These are phyloP conservation scores for Porcisia deanei DNA, from an alignment of 208 protist species.

Conservation along the genomic window DNA sequence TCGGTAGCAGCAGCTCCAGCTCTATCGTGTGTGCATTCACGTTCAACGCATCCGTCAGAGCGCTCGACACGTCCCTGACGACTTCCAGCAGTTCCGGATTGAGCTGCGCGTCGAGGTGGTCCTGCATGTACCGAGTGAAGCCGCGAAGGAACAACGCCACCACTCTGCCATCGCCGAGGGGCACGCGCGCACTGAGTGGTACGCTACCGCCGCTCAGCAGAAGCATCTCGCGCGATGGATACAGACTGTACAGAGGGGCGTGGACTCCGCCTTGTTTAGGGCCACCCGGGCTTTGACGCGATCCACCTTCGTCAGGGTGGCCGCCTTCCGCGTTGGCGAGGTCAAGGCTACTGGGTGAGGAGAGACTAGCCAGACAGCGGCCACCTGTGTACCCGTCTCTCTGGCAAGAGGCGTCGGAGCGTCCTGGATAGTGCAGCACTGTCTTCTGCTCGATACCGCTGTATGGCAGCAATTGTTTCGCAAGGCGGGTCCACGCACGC, in stretches of 20 bases:
- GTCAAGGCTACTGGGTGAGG: not conserved
- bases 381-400: not conserved
- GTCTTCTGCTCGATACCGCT: conserved; percentile 49
- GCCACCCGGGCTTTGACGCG: not conserved
- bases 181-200: conserved; percentile 71
- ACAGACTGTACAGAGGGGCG: conserved; percentile 14
- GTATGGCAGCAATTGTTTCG: conserved; percentile 50
- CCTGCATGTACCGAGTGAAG: conserved; percentile 28
- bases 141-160: conserved; percentile 41
- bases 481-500: conserved; percentile 47
- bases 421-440: conserved; percentile 73
- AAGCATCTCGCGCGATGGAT: conserved; percentile 67
- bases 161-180: conserved; percentile 45
- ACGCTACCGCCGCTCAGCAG: conserved; percentile 81
- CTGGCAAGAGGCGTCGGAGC: conserved; percentile 14
- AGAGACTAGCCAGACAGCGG: not conserved
- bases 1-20: conserved; percentile 31
- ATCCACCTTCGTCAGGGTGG: not conserved
- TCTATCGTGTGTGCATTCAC: conserved; percentile 29
- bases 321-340: not conserved
- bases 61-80: conserved; percentile 23
- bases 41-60: conserved; percentile 30
- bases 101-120: not conserved
- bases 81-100: conserved; percentile 2
- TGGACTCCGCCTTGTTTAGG: not conserved